Evolutionary conservation across 2,329 filamentous ascomycete genomes (phyloP).

Genomic region (Cucurbitaria berberidis): DNA sequence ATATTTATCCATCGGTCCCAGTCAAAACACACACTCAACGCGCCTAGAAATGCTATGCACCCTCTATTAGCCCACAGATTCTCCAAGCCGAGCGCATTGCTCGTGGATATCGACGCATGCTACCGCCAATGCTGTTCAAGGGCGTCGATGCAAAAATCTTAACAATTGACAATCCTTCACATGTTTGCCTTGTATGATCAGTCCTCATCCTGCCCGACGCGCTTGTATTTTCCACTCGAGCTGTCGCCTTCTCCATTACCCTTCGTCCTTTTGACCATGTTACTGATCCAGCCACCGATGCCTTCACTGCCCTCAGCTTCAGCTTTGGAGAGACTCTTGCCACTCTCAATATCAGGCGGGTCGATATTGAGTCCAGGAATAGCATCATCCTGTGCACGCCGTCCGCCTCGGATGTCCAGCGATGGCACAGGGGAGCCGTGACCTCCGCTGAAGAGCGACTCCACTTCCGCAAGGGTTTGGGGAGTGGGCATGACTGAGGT

Average conservation of each 20-base stretch:
- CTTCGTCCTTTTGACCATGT: slow-evolving; percentile 65
- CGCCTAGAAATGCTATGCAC: slow-evolving; percentile 31
- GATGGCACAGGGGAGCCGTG: slow-evolving; percentile 78
- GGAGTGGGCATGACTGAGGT: slow-evolving; percentile 84
- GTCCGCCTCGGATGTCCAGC: slow-evolving; percentile 68
- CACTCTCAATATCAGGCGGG: slow-evolving; percentile 68
- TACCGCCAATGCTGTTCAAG: slow-evolving; percentile 23
- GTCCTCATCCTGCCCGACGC: slow-evolving; percentile 52
- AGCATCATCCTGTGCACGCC: slow-evolving; percentile 58
- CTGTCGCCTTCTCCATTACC: slow-evolving; percentile 52
- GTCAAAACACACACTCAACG: slow-evolving; percentile 15
- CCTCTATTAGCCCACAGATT: slow-evolving; percentile 36
- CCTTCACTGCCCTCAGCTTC: slow-evolving; percentile 56
- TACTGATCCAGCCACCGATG: slow-evolving; percentile 72
- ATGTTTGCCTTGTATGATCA: slow-evolving; percentile 14
- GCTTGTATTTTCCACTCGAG: slow-evolving; percentile 54
- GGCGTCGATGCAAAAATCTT: slow-evolving; percentile 25
- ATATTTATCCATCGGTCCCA: neutral
- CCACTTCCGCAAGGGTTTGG: slow-evolving; percentile 75
- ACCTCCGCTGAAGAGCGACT: slow-evolving; percentile 75
- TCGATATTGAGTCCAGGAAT: slow-evolving; percentile 85
- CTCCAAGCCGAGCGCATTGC: slow-evolving; percentile 24
- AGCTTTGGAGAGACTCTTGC: slow-evolving; percentile 49
- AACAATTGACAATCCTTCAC: slow-evolving; percentile 25
- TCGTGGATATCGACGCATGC: slow-evolving; percentile 36